Percentiles rank a stretch among this genome's conserved stretches.
These are phyloP conservation scores for Pythium diclinum DNA, from an alignment of 352 stramenopile genomes.

Conservation along the genomic window DNA sequence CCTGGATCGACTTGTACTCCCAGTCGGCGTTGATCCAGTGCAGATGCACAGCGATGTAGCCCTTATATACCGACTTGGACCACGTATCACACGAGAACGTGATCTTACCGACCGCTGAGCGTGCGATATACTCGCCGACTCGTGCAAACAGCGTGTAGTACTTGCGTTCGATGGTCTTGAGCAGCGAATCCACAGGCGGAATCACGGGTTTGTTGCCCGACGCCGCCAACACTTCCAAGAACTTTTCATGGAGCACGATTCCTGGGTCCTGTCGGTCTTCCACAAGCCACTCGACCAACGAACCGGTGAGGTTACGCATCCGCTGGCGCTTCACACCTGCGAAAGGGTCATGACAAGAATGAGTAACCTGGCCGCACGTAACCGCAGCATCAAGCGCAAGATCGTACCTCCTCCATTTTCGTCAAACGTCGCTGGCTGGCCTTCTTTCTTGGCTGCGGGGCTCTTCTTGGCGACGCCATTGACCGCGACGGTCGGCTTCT, in stretches of 20 bases:
- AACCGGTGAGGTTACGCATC: conserved; percentile 54
- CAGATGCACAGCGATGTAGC: conserved; percentile 70
- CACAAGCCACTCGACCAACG: conserved; percentile 71
- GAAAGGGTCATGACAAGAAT: neutral
- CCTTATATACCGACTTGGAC: conserved; percentile 67
- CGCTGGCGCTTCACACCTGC: conserved; percentile 66
- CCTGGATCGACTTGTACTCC: conserved; percentile 80
- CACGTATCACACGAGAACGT: conserved; percentile 81
- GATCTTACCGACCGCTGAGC: conserved; percentile 62
- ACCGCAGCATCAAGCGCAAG: neutral
- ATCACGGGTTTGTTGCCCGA: conserved; percentile 48
- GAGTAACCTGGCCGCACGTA: neutral
- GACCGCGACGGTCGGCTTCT: conserved; percentile 32
- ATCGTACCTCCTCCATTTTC: conserved; percentile 57
- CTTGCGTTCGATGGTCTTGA: conserved; percentile 71
- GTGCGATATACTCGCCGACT: conserved; percentile 73
- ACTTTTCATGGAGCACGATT: conserved; percentile 66
- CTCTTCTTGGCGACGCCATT: conserved; percentile 47
- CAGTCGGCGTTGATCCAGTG: conserved; percentile 86
- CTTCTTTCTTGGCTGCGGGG: conserved; percentile 44
- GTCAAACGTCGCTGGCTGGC: conserved; percentile 39
- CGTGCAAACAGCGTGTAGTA: conserved; percentile 69
- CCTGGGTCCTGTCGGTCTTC: conserved; percentile 67
- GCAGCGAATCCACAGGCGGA: conserved; percentile 47
- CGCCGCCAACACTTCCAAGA: conserved; percentile 56